Percentiles rank a stretch among this genome's conserved stretches.
These are phyloP conservation scores for Leccinum ochraceum DNA, from an alignment of 768 basidiomycete species.

Conservation along the genomic window DNA sequence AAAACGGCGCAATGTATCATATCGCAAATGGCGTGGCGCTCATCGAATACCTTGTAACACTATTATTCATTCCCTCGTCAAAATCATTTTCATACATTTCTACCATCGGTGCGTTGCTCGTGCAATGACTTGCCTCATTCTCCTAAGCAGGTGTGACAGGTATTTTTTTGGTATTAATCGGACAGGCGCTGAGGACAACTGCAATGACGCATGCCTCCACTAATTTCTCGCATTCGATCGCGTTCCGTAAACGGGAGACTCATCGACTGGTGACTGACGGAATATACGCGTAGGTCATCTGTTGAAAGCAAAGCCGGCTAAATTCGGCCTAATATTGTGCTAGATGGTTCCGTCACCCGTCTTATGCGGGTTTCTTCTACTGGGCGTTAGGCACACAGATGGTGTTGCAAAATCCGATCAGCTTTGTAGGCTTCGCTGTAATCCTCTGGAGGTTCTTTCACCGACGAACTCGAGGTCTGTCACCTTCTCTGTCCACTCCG, in stretches of 20 bases:
- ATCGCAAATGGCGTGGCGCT: conserved; percentile 79
- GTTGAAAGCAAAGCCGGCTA: background rate
- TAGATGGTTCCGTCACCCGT: conserved; percentile 81
- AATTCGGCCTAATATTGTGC: background rate
- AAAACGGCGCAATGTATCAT: conserved; percentile 87
- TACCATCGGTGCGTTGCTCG: conserved; percentile 47
- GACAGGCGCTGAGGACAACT: conserved; percentile 77
- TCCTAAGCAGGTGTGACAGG: conserved; percentile 44
- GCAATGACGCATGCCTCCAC: conserved; percentile 98
- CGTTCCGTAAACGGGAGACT: conserved; percentile 64
- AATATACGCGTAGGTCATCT: conserved; percentile 71
- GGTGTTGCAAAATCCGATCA: conserved; percentile 82
- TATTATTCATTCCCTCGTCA: conserved; percentile 63
- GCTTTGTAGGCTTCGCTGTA: conserved; percentile 61
- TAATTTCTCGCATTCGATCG: conserved; percentile 92
- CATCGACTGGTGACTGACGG: conserved; percentile 88
- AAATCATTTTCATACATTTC: conserved; percentile 65
- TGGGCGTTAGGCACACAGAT: conserved; percentile 97
- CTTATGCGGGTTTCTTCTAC: conserved; percentile 96
- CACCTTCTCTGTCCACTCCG: background rate
- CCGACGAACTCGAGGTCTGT: conserved; percentile 72
- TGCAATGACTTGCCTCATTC: background rate
- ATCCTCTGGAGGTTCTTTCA: conserved; percentile 90
- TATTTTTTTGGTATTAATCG: conserved; percentile 58
- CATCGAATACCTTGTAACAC: conserved; percentile 72